Evolutionary conservation across 2,329 filamentous ascomycete genomes (phyloP).

Genomic region (Xylariomycetidae sp.): DNA sequence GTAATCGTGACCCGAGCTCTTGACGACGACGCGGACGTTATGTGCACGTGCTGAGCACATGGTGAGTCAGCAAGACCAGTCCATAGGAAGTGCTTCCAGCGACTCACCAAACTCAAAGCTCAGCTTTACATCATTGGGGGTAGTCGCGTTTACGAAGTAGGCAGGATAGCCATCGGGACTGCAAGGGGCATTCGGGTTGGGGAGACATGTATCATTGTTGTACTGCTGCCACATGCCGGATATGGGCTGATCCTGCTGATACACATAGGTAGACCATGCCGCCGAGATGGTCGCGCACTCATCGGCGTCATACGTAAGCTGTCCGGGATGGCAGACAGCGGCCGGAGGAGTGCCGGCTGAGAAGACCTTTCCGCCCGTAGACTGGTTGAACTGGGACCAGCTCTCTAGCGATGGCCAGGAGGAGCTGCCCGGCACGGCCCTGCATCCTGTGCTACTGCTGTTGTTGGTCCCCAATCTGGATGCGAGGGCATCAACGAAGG

Average conservation of each 20-base stretch:
- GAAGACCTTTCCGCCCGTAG: slow-evolving; percentile 38
- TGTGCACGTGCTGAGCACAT: slow-evolving; percentile 31
- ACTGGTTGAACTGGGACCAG: slow-evolving; percentile 43
- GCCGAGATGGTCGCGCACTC: slow-evolving; percentile 28
- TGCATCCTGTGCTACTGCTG: too few relatives aligned
- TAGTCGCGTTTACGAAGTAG: slow-evolving; percentile 37
- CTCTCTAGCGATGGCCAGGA: slow-evolving; percentile 41
- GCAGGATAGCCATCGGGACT: slow-evolving; percentile 33
- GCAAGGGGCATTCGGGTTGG: slow-evolving; percentile 29
- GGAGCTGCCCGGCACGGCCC: too few relatives aligned
- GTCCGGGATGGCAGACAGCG: slow-evolving; percentile 37
- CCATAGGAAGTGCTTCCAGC: neutral
- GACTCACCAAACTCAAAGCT: slow-evolving; percentile 40
- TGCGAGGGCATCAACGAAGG: too few relatives aligned
- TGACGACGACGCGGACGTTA: slow-evolving; percentile 38
- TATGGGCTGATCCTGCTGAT: slow-evolving; percentile 33
- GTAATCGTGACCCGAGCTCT: slow-evolving; percentile 42
- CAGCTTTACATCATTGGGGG: slow-evolving; percentile 27
- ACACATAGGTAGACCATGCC: slow-evolving; percentile 29
- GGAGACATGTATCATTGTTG: slow-evolving; percentile 48
- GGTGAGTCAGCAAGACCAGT: neutral
- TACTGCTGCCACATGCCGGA: slow-evolving; percentile 37
- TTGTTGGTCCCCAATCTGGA: too few relatives aligned
- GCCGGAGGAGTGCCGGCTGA: slow-evolving; percentile 35
- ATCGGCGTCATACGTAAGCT: slow-evolving; percentile 24